These are phyloP conservation scores for Apophysomyces trapeziformis DNA, from an alignment of 371 early-diverging fungal species.

Conservation along the genomic window DNA sequence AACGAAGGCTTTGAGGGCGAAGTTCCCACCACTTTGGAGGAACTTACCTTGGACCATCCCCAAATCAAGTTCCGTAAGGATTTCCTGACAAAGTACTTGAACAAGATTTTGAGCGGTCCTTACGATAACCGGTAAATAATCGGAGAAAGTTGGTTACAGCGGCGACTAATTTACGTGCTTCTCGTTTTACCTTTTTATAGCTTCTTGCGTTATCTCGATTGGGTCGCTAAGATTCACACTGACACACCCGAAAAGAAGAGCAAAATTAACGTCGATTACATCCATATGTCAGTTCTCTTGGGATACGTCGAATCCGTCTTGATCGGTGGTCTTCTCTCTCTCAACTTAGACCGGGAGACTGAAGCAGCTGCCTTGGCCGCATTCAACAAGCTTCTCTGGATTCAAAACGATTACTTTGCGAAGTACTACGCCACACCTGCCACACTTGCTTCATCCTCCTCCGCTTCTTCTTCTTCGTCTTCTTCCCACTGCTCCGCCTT, in stretches of 20 bases:
- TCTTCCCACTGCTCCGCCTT: not conserved
- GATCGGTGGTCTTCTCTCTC: slow-evolving; percentile 62
- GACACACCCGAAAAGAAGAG: slow-evolving; percentile 76
- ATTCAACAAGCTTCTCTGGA: slow-evolving; percentile 86
- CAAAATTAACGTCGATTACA: slow-evolving; percentile 82
- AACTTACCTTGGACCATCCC: slow-evolving; percentile 63
- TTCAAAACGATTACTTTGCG: slow-evolving; percentile 87
- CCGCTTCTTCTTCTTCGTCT: not conserved
- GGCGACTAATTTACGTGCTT: not conserved
- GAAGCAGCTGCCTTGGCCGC: slow-evolving; percentile 68
- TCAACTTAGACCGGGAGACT: slow-evolving; percentile 63
- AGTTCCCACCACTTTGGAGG: slow-evolving; percentile 44
- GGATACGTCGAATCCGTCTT: slow-evolving; percentile 73
- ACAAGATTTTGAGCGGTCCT: slow-evolving; percentile 71
- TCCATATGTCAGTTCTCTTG: slow-evolving; percentile 81
- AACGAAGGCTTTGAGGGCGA: slow-evolving; percentile 69
- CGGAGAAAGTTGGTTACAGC: not conserved
- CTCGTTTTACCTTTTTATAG: slow-evolving; percentile 14
- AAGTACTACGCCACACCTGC: slow-evolving; percentile 70
- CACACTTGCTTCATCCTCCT: slow-evolving; percentile 14
- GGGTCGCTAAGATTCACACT: slow-evolving; percentile 71
- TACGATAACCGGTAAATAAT: slow-evolving; percentile 60
- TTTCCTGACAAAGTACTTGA: slow-evolving; percentile 74
- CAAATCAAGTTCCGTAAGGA: slow-evolving; percentile 86
- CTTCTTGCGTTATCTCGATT: slow-evolving; percentile 80